Evolutionary conservation across 495 filamentous ascomycete genomes (phyloP).

Genomic region (Lasiosphaeria miniovina): DNA sequence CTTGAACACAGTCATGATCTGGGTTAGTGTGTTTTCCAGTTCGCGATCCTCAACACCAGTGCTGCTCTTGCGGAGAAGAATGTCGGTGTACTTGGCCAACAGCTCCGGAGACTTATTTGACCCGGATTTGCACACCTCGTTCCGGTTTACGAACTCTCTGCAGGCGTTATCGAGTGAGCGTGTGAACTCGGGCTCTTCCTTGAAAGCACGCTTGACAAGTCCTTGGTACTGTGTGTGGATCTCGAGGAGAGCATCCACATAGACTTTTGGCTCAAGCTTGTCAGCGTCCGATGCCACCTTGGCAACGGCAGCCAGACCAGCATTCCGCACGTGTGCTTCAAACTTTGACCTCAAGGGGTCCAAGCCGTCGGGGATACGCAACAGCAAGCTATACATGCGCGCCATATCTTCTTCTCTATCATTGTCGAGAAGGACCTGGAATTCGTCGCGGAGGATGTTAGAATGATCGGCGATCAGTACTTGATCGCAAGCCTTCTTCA

Average conservation of each 20-base stretch:
- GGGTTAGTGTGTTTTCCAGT: constrained; percentile 82
- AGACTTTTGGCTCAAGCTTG: constrained; percentile 90
- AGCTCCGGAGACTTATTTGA: constrained; percentile 92
- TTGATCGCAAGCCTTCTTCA: constrained; percentile 85
- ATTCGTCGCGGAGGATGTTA: constrained; percentile 82
- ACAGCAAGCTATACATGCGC: constrained; percentile 91
- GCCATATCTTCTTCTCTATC: constrained; percentile 93
- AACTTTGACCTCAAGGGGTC: constrained; percentile 88
- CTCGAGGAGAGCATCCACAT: constrained; percentile 91
- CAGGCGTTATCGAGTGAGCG: constrained; percentile 95
- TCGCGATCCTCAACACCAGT: constrained; percentile 90
- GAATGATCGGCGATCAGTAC: constrained; percentile 89
- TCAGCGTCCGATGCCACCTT: constrained; percentile 90
- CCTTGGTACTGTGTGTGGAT: constrained; percentile 90
- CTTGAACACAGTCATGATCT: constrained; percentile 99
- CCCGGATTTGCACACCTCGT: constrained; percentile 87
- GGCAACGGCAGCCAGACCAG: constrained; percentile 80
- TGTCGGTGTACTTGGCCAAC: constrained; percentile 94
- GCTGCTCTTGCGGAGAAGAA: constrained; percentile 86
- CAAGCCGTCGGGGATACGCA: constrained; percentile 85
- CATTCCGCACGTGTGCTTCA: constrained; percentile 87
- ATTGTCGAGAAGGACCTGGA: constrained; percentile 91
- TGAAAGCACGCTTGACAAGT: constrained; percentile 89
- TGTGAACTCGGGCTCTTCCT: constrained; percentile 94
- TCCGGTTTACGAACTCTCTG: constrained; percentile 95